These are phyloP conservation scores for Gossypium schwendimanii DNA, from an alignment of 441 rosid species.

Conservation along the genomic window DNA sequence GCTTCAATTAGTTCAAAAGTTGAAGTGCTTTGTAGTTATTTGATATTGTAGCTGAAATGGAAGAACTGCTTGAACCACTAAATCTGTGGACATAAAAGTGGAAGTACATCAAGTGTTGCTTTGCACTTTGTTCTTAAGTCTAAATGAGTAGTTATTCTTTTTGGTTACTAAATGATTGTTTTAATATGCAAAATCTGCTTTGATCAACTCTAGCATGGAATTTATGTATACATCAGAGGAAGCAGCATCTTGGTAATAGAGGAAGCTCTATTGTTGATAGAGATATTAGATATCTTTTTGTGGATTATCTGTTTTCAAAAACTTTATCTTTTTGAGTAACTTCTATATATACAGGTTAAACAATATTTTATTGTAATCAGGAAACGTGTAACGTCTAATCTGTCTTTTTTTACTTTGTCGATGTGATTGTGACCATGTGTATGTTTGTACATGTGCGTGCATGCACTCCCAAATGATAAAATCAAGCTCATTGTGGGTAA, in stretches of 20 bases:
- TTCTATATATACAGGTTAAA: neutral
- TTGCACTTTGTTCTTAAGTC: neutral
- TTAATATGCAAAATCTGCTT: neutral
- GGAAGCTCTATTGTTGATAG: neutral
- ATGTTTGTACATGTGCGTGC: neutral
- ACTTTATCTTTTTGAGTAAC: neutral
- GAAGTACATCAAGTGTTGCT: neutral
- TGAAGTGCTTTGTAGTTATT: neutral
- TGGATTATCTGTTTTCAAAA: neutral
- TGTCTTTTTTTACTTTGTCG: neutral
- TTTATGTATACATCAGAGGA: neutral
- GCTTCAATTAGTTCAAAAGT: slow-evolving; percentile 1
- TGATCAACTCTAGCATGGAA: neutral
- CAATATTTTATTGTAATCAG: neutral
- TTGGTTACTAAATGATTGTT: neutral
- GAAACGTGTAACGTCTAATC: neutral
- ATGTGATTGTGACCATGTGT: neutral
- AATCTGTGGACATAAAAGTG: neutral
- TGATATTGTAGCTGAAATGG: neutral
- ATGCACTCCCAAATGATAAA: neutral
- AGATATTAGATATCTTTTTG: neutral
- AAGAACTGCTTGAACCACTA: neutral
- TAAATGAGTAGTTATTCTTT: neutral
- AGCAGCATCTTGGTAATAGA: neutral
- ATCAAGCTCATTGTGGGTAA: neutral